phyloP scores from a whole-genome alignment of 2,329 filamentous ascomycete genomes.

The Niveomyces coronatus region DNA sequence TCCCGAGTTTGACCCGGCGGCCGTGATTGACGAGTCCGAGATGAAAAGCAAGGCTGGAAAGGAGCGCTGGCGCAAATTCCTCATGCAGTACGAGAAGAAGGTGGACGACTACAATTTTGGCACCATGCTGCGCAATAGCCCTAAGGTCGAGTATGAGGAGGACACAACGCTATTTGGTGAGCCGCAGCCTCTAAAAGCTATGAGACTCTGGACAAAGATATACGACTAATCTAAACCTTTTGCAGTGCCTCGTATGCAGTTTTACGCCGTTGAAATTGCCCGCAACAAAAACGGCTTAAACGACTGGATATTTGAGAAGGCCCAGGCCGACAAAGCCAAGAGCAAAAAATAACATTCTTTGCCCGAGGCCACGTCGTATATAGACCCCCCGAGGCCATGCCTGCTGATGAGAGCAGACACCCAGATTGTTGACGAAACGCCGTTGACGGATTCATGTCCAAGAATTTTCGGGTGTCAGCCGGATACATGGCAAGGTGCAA shows the following conservation, averaged over 20 bases:
- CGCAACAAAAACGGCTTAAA: conserved; percentile 83
- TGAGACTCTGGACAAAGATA: background rate
- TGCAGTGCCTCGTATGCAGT: conserved; percentile 45
- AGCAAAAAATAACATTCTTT: background rate
- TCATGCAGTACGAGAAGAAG: conserved; percentile 87
- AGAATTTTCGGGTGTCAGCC: background rate
- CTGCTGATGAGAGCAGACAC: too few relatives aligned
- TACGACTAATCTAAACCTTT: background rate
- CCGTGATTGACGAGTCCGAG: conserved; percentile 74
- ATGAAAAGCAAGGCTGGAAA: conserved; percentile 98
- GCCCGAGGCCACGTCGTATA: background rate
- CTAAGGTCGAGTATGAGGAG: conserved; percentile 76
- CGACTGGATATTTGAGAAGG: conserved; percentile 91
- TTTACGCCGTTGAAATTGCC: conserved; percentile 44
- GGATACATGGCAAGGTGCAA: too few relatives aligned
- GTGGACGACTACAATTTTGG: conserved; percentile 98
- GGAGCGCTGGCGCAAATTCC: conserved; percentile 88
- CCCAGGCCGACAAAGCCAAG: conserved; percentile 47
- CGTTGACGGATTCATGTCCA: too few relatives aligned
- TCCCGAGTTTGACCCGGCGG: conserved; percentile 80
- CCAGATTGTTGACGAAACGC: too few relatives aligned
- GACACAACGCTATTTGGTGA: conserved; percentile 85
- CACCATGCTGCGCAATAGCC: conserved; percentile 73
- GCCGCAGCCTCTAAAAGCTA: conserved; percentile 16
- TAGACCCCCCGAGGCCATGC: background rate